These are phyloP conservation scores for Botrytis medusae DNA, from an alignment of 2,329 filamentous ascomycete species.

Conservation along the genomic window DNA sequence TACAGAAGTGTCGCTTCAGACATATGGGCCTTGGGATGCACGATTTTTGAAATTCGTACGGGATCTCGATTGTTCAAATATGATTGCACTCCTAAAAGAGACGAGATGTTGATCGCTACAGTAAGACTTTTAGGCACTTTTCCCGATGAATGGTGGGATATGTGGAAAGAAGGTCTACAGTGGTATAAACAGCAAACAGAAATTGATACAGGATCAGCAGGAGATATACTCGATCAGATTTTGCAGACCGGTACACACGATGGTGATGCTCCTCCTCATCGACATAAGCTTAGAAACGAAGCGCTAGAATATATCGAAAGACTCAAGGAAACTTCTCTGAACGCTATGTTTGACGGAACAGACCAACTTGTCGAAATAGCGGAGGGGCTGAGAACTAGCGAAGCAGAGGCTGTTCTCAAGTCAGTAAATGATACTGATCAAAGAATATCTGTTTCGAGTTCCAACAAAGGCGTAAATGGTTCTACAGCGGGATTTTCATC, in stretches of 20 bases:
- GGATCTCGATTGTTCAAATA: conserved; percentile 26
- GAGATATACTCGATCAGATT: conserved; percentile 24
- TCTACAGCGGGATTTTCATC: conserved; percentile 8
- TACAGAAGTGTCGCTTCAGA: conserved; percentile 25
- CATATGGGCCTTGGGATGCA: conserved; percentile 31
- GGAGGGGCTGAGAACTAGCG: conserved; percentile 25
- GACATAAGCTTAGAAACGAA: neutral
- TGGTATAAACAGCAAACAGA: conserved; percentile 23
- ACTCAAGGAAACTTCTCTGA: neutral
- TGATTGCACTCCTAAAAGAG: conserved; percentile 20
- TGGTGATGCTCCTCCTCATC: conserved; percentile 16
- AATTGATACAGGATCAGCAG: conserved; percentile 9
- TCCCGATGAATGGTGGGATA: conserved; percentile 26
- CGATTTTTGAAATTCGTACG: conserved; percentile 29
- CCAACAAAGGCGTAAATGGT: neutral
- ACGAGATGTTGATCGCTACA: conserved; percentile 25
- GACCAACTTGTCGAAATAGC: conserved; percentile 22
- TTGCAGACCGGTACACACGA: conserved; percentile 29
- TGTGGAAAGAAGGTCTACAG: conserved; percentile 25
- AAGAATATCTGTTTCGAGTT: neutral
- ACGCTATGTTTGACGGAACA: conserved; percentile 10
- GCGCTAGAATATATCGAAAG: neutral
- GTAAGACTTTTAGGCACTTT: conserved; percentile 26
- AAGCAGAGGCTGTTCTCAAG: conserved; percentile 25
- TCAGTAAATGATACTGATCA: conserved; percentile 10